Base-by-base conservation (phyloP, 345 rosid species). In the Citrus hindsii region DNA sequence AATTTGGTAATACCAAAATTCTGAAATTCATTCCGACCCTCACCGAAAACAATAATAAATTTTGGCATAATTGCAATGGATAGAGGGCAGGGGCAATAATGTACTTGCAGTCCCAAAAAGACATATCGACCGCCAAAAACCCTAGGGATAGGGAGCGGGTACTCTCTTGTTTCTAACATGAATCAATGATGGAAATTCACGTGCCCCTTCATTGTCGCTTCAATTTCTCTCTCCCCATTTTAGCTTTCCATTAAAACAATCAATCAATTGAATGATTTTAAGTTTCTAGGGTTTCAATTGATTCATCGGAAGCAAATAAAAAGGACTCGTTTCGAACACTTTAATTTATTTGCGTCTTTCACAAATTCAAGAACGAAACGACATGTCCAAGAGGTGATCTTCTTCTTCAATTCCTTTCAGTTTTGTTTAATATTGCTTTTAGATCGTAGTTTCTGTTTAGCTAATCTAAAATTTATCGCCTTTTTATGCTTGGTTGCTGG, bases 201-300 rank as follows among this genome's bases (percentile, higher is more conserved):
- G 71, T 64, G 58, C 48, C 22, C 71, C 78, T 75, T 65, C 59
- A 30, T 75, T 75, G 55, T 63, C 78, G 78, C 70, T 75, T 55
- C 25, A 22, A 9, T 64, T 24, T 64, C 61, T 63, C 69, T 67
- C 78, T 30, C 78, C 30, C 6, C 70, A 22, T 37, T 64, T 75
- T 75, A 13, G 71, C 25, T 64, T 22, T 51, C 48, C 42, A 19
- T 64, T 75, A n/a, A 48, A 46, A 62, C 60, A 24, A 74, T 63
- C 77, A 16, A 25, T 61, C 58, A 27, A 59, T 14, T 38, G 9
- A 30, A 48, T 55, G 24, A 75, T 12, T 65, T 13, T 16, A 32
- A 75, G 30, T 37, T 63, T 64, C 30, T 10, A 46, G 70, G 70
- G 77, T 75, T 64, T 75, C 71, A 75, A 64, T 75, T n/a, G 59